Evolutionary conservation across 1,284 basidiomycete species (phyloP).

Genomic region (Ustilago bromivora): DNA sequence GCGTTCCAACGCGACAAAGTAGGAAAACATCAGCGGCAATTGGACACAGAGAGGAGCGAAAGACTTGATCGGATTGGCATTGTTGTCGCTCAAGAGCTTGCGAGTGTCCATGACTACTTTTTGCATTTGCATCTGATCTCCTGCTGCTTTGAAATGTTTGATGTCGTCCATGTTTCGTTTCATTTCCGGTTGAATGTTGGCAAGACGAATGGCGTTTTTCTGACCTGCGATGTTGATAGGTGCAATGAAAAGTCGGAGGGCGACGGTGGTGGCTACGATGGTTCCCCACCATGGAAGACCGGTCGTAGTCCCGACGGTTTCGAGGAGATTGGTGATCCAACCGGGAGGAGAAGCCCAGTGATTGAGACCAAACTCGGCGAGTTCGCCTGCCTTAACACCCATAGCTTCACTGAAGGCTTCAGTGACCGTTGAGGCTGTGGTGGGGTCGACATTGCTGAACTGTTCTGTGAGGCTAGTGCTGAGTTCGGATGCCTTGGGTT

Average conservation of each 20-base stretch:
- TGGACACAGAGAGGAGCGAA: conserved; percentile 77
- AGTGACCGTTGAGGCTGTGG: conserved; percentile 37
- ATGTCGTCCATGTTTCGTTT: conserved; percentile 74
- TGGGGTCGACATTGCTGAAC: conserved; percentile 36
- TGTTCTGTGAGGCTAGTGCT: conserved; percentile 21
- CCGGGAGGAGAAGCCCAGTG: conserved; percentile 72
- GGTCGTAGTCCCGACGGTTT: conserved; percentile 80
- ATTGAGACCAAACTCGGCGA: conserved; percentile 80
- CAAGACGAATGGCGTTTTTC: conserved; percentile 79
- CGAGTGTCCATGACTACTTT: conserved; percentile 75
- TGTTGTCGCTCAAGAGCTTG: conserved; percentile 78
- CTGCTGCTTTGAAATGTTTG: conserved; percentile 71
- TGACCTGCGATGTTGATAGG: conserved; percentile 79
- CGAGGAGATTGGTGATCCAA: conserved; percentile 77
- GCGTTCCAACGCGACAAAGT: conserved; percentile 85
- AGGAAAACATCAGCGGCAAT: conserved; percentile 81
- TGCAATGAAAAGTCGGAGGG: conserved; percentile 79
- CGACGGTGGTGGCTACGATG: conserved; percentile 79
- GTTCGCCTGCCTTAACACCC: conserved; percentile 79
- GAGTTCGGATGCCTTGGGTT: conserved; percentile 21
- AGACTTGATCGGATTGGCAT: conserved; percentile 77
- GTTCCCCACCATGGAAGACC: conserved; percentile 70
- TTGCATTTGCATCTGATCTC: conserved; percentile 75
- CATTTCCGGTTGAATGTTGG: conserved; percentile 76
- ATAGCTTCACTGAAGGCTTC: conserved; percentile 37